Evolutionary conservation across 73 alveolate species (phyloP).

Genomic region (Diophrys sp.): DNA sequence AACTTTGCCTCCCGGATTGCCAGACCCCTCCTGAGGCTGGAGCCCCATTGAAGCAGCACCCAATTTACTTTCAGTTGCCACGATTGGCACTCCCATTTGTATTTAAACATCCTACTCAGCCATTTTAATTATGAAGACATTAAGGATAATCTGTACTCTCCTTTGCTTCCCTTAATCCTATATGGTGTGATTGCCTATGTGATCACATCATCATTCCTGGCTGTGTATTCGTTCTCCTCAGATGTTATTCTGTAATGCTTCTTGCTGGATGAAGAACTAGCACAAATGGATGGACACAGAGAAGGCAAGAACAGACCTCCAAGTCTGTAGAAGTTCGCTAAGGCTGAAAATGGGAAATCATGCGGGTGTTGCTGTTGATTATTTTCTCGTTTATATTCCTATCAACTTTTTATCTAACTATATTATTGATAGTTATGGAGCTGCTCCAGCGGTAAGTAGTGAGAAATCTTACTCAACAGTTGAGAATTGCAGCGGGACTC

Average conservation of each 20-base stretch:
- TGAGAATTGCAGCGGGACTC: neutral
- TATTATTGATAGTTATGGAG: constrained; percentile 34
- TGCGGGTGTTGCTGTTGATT: no score
- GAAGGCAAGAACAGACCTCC: no score
- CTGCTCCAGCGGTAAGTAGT: constrained; percentile 26
- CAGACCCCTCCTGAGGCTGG: no score
- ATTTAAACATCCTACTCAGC: no score
- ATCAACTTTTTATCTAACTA: constrained; percentile 49
- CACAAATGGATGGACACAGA: no score
- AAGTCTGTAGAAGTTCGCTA: no score
- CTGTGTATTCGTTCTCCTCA: constrained; percentile 74
- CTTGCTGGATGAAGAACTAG: constrained; percentile 75
- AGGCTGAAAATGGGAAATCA: no score
- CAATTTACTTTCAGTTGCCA: no score
- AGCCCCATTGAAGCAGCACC: no score
- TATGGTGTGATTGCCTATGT: constrained; percentile 62
- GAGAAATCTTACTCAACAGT: constrained; percentile 20
- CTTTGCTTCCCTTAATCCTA: constrained; percentile 72
- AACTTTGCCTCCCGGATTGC: no score
- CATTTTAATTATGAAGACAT: constrained; percentile 49
- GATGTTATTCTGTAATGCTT: constrained; percentile 83
- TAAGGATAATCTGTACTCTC: constrained; percentile 70
- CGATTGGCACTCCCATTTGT: no score
- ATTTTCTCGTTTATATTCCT: constrained; percentile 51
- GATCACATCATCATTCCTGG: constrained; percentile 72